Evolutionary conservation across 2,329 filamentous ascomycete genomes (phyloP), one percentile per base, ranked within the genome.

Genomic region (Fusarium pininemorale): DNA sequence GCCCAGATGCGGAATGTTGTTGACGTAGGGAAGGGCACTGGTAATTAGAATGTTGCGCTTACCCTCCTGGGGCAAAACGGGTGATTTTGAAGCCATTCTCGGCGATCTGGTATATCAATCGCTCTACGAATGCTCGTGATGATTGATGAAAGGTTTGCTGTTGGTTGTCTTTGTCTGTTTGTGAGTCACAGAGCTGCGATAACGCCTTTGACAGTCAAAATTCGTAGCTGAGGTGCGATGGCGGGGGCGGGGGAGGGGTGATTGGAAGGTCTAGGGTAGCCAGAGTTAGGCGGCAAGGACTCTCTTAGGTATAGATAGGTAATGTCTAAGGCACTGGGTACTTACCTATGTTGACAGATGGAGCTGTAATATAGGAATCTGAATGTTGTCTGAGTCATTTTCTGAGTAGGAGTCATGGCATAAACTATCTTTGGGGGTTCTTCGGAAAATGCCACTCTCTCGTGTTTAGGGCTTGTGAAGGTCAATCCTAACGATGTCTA

Each of bases 11-110:
- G 95, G 93, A 37, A 93, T 90, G 79, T 92, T 90, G 82, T 92
- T 91, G 75, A 88, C 84, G 79, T 98, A 98, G 47, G 95, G 95
- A 54, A 98, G 84, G n/a, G 95, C 95, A 77, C 93, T 96, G 48
- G 96, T 98, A 78, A 98, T 92, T 72, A 98, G 89, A 77, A 97
- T 90, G 83, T 98, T 98, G 79, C 91, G 89, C 87, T 97, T 92
- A 76, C 92, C 93, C 81, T 90, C 85, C 79, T 90, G 83, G 74
- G 93, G 93, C 74, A 94, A 82, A 70, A 92, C 89, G 72, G 85
- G 84, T 53, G 63, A 66, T 63, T 73, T 71, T 41, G 76, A 73
- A 63, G 72, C 77, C 77, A 79, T 79, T 63, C 32, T 74, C 26
- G 66, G 63, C 61, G 54, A 42, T 64, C 26, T 56, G n/a, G 30